phyloP scores from a whole-genome alignment of 208 protist species.

The Eutreptiella sp. region DNA sequence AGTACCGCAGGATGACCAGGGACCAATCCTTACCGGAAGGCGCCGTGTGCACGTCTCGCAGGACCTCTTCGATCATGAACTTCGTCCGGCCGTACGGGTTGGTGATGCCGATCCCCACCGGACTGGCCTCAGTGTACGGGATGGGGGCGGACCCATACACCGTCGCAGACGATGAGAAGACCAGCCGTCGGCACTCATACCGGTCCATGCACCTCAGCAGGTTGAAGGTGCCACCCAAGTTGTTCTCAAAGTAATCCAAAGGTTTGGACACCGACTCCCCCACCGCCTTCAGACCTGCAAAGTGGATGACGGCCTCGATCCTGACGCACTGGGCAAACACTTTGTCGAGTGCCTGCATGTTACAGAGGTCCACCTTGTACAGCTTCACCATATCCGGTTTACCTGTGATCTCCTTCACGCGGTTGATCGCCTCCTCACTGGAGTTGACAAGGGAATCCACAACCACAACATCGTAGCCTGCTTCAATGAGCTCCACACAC shows the following conservation, averaged over 20 bases:
- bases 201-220: constrained; percentile 84
- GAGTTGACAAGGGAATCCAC: constrained; percentile 83
- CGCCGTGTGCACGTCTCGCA: constrained; percentile 66
- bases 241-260: constrained; percentile 92
- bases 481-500: constrained; percentile 68
- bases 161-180: constrained; percentile 92
- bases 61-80: constrained; percentile 78
- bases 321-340: constrained; percentile 79
- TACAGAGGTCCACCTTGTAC: constrained; percentile 70
- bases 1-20: constrained; percentile 93
- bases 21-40: constrained; percentile 68
- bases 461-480: constrained; percentile 77
- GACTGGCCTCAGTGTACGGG: constrained; percentile 45
- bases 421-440: constrained; percentile 45
- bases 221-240: constrained; percentile 81
- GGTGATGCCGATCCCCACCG: constrained; percentile 29
- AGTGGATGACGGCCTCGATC: constrained; percentile 85
- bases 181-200: constrained; percentile 80
- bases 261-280: constrained; percentile 81
- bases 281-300: constrained; percentile 85
- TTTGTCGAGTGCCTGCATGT: constrained; percentile 60
- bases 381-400: constrained; percentile 31
- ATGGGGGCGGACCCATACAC: constrained; percentile 70
- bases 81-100: constrained; percentile 91
- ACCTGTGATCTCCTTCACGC: constrained; percentile 36